Base-by-base conservation (phyloP, 441 rosid genomes). In the Macaranga tanarius region DNA sequence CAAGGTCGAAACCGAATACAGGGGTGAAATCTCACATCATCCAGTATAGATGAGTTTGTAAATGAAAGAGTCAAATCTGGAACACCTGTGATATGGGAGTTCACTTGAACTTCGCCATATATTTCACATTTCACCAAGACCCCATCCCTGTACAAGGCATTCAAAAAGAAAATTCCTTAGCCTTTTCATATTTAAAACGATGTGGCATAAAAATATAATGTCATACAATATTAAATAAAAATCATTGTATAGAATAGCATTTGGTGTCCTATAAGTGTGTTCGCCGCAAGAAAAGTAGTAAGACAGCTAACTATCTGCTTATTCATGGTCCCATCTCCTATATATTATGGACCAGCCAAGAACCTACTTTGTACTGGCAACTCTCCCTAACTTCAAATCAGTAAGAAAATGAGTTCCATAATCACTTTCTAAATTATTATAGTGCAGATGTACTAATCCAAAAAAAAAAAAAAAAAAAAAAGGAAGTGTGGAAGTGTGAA, bases 61-160 rank as follows among this genome's bases (percentile, higher is more conserved):
- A 95, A 95, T 6, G 96, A 91, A 70, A 95, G 85, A 60, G 92
- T 85, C 90, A 93, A 85, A 81, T 95, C 99, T 11, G 99, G 99
- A 79, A 95, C 88, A 61, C 99, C 99, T 5, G 92, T 84, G 78
- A 93, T 92, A 81, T 89, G 97, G 45, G 90, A 89, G 83, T 88
- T 91, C 70, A 93, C 97, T 81, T 85, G 91, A 77, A 93, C 93
- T 78, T 90, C 92, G 16, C 98, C 98, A 76, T 86, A 88, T 70
- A 93, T 73, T 81, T 93, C 97, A 17, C 98, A 91, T 79, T 95
- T 95, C 70, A 95, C 93, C 81, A 93, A 74, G 10, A 78, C 82
- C 7, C 94, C 98, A 73, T 91, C 99, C 87, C 99, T 92, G 78
- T 56, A 40, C 82, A 81, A 42, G 70, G 80, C 61, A 79, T 65